Base-by-base conservation (phyloP, 345 rosid genomes). In the Atalantia buxifolia region DNA sequence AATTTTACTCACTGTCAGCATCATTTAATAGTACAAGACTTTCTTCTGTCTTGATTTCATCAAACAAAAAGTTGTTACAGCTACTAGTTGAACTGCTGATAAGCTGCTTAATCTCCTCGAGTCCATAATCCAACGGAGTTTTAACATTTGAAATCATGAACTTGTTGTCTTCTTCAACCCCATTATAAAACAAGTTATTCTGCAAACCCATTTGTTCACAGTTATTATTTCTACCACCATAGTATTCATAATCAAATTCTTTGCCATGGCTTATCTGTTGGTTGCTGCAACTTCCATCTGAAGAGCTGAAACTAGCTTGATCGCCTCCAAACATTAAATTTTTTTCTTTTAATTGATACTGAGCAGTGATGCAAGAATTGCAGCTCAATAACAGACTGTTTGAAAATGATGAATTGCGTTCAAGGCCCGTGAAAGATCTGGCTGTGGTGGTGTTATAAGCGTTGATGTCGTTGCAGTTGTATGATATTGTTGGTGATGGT, bases 21-120 rank as follows among this genome's bases (percentile, higher is more conserved):
- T 78, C 86, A 76, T 2, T 74, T 84, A 92, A 78, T 88, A 90
- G 88, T 86, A 83, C 93, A 87, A 78, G 78, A 81, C 80, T 78
- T 75, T 84, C 89, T 35, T 81, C 90, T 28, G 82, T 82, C 87
- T 87, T 93, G 88, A 76, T 88, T 79, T 89, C 93, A 78, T 87
- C 88, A 84, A 88, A 85, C 87, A 86, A 79, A 71, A 90, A 86
- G 84, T 72, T 84, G 75, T 77, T 85, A 62, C 85, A 71, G 65
- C 72, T 86, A 68, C 77, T 78, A 21, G 81, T 84, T 31, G 64
- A 33, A 72, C 48, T 56, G 78, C 89, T 88, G 66, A 93, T 84
- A 1, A 93, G 86, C 76, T 90, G 90, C 84, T 91, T 92, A 81
- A 95, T 90, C 84, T 93, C 97, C 79, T 95, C 98, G 56, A 92